These are phyloP conservation scores for Ganoderma multipileum DNA, from an alignment of 1,284 basidiomycete genomes.

Conservation along the genomic window DNA sequence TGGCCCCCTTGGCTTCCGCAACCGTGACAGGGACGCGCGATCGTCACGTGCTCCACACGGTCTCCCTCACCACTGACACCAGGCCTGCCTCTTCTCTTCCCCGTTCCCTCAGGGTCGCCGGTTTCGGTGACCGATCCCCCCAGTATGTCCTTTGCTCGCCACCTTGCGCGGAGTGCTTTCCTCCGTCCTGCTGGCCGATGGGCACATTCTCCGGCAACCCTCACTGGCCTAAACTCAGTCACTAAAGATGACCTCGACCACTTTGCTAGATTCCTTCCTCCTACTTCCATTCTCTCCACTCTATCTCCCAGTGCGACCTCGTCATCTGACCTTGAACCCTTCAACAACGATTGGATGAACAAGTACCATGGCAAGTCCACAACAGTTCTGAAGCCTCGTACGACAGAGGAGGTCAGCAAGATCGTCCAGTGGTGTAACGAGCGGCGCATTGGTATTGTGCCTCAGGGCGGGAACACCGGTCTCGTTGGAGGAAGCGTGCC, in stretches of 20 bases:
- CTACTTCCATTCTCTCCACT: slow-evolving; percentile 69
- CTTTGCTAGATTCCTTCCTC: slow-evolving; percentile 66
- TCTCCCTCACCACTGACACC: neutral
- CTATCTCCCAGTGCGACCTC: slow-evolving; percentile 55
- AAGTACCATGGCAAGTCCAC: slow-evolving; percentile 89
- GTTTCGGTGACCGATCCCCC: neutral
- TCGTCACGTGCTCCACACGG: slow-evolving; percentile 1
- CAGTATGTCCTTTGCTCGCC: slow-evolving; percentile 34
- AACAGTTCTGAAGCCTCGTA: slow-evolving; percentile 90
- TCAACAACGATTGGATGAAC: slow-evolving; percentile 98
- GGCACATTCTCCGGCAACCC: slow-evolving; percentile 25
- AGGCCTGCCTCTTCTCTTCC: neutral
- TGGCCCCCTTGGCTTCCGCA: too few relatives aligned
- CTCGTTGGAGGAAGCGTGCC: slow-evolving; percentile 98
- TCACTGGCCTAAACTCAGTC: slow-evolving; percentile 50
- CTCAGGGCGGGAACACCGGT: slow-evolving; percentile 98
- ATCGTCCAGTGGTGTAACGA: slow-evolving; percentile 88
- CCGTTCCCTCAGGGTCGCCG: neutral
- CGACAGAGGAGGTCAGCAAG: slow-evolving; percentile 87
- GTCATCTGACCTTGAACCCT: slow-evolving; percentile 77
- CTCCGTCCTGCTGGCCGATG: slow-evolving; percentile 29
- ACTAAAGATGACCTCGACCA: slow-evolving; percentile 64
- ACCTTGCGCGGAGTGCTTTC: slow-evolving; percentile 28
- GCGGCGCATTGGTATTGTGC: slow-evolving; percentile 86
- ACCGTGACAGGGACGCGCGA: neutral